Base-by-base conservation (phyloP, 352 stramenopile genomes). In the Elongisporangium prolatum region DNA sequence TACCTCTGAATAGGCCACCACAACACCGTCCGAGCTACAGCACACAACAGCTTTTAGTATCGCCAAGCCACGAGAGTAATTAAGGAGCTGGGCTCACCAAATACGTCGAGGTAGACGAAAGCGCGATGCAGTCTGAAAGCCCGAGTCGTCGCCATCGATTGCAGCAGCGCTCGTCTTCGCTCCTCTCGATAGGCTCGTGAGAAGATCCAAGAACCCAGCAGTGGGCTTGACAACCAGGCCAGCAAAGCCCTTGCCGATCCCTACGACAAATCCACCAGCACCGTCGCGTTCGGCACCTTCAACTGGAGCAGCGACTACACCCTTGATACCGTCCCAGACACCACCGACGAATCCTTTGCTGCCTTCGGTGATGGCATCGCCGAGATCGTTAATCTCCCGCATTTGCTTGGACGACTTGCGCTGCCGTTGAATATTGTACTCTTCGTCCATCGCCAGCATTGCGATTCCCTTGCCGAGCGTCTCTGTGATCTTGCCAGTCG, bases 401-500 rank as follows among this genome's bases (percentile, higher is more conserved):
- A 89, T 79, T 67, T 94, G 85, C 13, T 72, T 64, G 0, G 69
- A 86, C n/a, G 81, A 91, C 18, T 84, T 74, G 8, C 85, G 81
- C 55, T 95, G 83, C 17, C 86, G 65, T 54, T 95, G 80, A 1
- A 88, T 72, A 48, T 91, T 95, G 69, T 95, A 96, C 63, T 94
- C 71, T 20, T 94, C 84, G 56, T 94, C 87, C 83, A 95, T 93
- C 5, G 86, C 84, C 47, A 95, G 62, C 64, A 93, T 65, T 9
- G 86, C 84, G 40, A 96, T 86, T 4, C 86, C 88, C 59, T 94
- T 95, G 8, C 86, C 88, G 34, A 96, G 72, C 6, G 88, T 95
- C 69, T 95, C 88, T 0, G 85, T 93, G 59, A 96, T 95, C 62
- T 94, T 93, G 7, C 84, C 86, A 1, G 85, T 94, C n/a, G 88